phyloP scores from a whole-genome alignment of 208 protist species.

The Trypanosoma platydactyli region DNA sequence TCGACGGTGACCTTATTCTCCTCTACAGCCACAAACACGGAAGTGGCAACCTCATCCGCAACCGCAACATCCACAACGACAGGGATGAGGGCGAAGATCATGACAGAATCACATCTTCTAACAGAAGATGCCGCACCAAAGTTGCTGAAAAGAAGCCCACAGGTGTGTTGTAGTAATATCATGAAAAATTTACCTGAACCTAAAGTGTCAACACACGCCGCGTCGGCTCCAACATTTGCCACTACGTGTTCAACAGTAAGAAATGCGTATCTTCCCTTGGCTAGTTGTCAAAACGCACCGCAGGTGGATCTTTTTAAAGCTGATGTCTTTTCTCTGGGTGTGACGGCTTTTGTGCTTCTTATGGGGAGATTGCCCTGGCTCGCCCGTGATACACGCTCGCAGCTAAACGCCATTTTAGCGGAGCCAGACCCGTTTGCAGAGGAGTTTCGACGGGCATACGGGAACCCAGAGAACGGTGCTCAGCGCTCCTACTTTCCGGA shows the following conservation, averaged over 20 bases:
- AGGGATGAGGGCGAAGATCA: neutral
- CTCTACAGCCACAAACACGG: neutral
- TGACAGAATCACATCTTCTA: neutral
- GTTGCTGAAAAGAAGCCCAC: neutral
- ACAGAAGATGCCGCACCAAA: too few relatives aligned
- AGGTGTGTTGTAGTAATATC: neutral
- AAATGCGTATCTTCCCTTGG: neutral
- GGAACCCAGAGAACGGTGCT: neutral
- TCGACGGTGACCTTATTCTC: neutral
- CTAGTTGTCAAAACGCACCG: neutral
- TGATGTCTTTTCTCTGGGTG: constrained; percentile 68
- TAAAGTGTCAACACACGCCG: neutral
- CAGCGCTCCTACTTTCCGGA: neutral
- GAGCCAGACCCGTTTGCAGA: constrained; percentile 54
- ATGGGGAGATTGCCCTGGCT: constrained; percentile 61
- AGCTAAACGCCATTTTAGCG: constrained; percentile 45
- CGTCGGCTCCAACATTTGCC: neutral
- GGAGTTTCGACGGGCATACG: constrained; percentile 37
- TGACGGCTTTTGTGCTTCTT: constrained; percentile 70
- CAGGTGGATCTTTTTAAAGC: constrained; percentile 63
- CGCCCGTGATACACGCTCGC: constrained; percentile 38
- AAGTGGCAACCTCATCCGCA: neutral
- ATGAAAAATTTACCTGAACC: neutral
- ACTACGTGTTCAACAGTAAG: neutral
- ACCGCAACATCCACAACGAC: neutral